Conservation (phyloP, 202 grass and related monocot species). For the Alloteropsis angusta region DNA sequence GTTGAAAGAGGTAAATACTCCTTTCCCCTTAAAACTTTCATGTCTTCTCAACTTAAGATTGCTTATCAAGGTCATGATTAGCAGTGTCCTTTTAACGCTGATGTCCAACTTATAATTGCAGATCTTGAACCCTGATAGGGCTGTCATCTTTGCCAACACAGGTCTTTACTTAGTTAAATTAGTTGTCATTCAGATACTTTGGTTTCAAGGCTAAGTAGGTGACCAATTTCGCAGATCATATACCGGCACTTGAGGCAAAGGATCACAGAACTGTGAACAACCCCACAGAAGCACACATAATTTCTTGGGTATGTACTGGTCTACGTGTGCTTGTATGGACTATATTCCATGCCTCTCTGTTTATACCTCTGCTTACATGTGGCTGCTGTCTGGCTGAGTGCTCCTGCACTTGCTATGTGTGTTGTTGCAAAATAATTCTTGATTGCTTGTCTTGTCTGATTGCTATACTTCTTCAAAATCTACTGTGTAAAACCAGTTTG, state of each 20-base stretch:
- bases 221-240: slow-evolving; percentile 53
- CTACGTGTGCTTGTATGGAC: background rate
- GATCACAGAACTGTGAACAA: slow-evolving; percentile 66
- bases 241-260: slow-evolving; percentile 64
- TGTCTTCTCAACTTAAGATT: slow-evolving; percentile 15
- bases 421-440: background rate
- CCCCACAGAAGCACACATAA: slow-evolving; percentile 67
- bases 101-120: slow-evolving; percentile 34
- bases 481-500: background rate
- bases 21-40: background rate
- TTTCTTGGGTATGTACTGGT: slow-evolving; percentile 61
- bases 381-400: background rate
- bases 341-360: background rate
- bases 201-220: slow-evolving; percentile 1
- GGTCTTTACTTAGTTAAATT: slow-evolving; percentile 32
- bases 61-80: background rate
- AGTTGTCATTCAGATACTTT: background rate
- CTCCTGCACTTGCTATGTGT: background rate
- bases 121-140: slow-evolving; percentile 71
- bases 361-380: background rate
- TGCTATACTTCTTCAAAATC: background rate
- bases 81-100: background rate
- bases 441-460: background rate
- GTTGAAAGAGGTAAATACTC: slow-evolving; percentile 61
- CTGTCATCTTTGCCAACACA: slow-evolving; percentile 69